Base-by-base conservation (phyloP, 495 filamentous ascomycete genomes). In the Penicillium mononematosum region DNA sequence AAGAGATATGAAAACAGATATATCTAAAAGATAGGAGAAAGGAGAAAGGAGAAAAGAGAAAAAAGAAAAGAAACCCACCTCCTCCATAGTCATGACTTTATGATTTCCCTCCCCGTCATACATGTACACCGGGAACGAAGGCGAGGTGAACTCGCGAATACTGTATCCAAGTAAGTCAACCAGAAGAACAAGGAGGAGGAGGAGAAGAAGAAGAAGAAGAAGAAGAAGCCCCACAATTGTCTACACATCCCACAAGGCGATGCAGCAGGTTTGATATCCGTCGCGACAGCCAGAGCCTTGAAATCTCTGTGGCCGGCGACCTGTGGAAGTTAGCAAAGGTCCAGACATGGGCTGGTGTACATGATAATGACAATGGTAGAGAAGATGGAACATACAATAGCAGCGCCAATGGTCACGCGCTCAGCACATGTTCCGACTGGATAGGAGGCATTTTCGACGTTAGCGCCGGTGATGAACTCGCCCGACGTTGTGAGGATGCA, bases 361-460 rank as follows among this genome's bases (percentile, higher is more conserved):
- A 34, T 34, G 11, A 34, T 4, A 34, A 34, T 4, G 36, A 39
- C 36, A 17, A 9, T 38, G 34, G 8, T 3, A 7, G 14, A 5
- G 14, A 41, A 22, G 3, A 34, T 0, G 12, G 5, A 53, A 47
- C 73, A 58, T 63, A 88, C 81, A 48, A 96, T 80, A n/a, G 94
- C 94, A 51, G 83, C 90, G 3, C 82, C 88, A 59, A 97, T 74
- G 3, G 93, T 89, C 11, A 90, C 88, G 34, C 92, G 78, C 81
- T 98, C 94, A n/a, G 94, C 94, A 68, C 94, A 98, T 0, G 88
- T 93, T 0, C 89, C 89, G 20, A 97, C 91, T 5, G 93, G 92
- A 67, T 96, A 98, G 24, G 86, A 80, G 1, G 89, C 94, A 71
- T 98, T 98, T 75, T 98, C 94, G 27, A 98, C 85, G 71, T 98